Evolutionary conservation across 768 basidiomycete genomes (phyloP), one percentile per base, ranked within the genome.

Genomic region (Leccinum disarticulatum): DNA sequence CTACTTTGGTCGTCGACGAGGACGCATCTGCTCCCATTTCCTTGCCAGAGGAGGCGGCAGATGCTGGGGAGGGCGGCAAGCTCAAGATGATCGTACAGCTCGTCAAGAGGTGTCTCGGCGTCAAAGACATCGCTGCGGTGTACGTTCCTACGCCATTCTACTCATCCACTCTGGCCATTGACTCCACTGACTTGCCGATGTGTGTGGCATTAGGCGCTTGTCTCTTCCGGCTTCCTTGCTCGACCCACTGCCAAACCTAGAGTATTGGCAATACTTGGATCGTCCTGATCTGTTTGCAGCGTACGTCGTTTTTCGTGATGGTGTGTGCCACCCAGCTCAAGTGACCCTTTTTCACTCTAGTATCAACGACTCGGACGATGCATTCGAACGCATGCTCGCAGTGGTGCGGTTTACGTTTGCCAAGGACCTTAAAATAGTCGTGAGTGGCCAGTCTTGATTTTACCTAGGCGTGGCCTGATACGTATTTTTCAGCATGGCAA

Each of bases 101-200:
- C 56, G 85, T 95, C 64, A 95, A 93, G 79, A 93, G 89, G 75
- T 94, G 84, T 66, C 80, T 97, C 33, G 95, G 94, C 6, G 93
- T 96, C 48, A 95, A 95, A 76, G 95, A 97, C 71, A 92, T 98
- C 62, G 95, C 94, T 62, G 81, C 94, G 33, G 91, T 97, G 95
- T 95, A 67, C 61, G 87, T 83, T 51, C 30, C 57, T 50, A 27
- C 51, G 8, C 22, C 19, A 43, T 43, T 11, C 41, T 5, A 43
- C 46, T 22, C 48, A 38, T 15, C 61, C 59, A 54, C 57, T 60
- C 25, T 19, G 50, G 25, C 61, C 59, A 59, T 66, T 66, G 11
- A 73, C 66, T 13, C 41, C 41, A 43, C 10, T 19, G 9, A 5
- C 41, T 41, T n/a, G 10, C 22, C 56, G 51, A 25, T 49, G 25